Evolutionary conservation across 139 green algal species (phyloP), one percentile per base, ranked within the genome.

Genomic region (Coelastrella sp.): DNA sequence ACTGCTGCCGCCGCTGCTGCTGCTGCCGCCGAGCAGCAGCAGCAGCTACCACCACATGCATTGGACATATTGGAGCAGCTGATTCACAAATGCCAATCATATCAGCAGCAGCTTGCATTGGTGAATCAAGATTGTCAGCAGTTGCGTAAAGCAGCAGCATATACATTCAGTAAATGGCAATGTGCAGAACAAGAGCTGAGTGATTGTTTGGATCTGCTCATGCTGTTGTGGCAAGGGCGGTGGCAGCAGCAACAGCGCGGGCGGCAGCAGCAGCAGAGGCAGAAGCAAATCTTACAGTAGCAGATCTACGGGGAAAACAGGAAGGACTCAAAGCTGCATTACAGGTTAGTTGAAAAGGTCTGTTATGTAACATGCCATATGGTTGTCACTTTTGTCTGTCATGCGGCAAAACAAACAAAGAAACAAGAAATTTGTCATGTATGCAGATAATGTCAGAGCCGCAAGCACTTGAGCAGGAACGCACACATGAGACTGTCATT

Each of bases 221-320:
- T 43, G 72, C 72, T 32, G 45, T 79, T 23, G 72, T 79, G 30
- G 72, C 72, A 2, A 37, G 72, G 23, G 72, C 72, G 27, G 72
- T 79, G 41, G 72, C 72, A 64, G 45, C 72, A 66, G 72, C 72
- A 64, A 43, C 63, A 43, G 72, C 72, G 13, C 72, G 72, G 5
- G 72, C 72, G 40, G 72, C 45, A 45, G 72, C 72, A 63, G 72
- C 72, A 62, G 72, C 63, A 32, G 72, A 41, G 2, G 57, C 72
- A 45, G 72, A 41, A 25, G 38, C 43, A 35, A 43, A 25, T 34
- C 35, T 37, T 41, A 30, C 32, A 23, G 43, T 23, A 37, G 72
- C 72, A 62, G 72, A n/a, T n/a, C n/a, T 43, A 30, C 40, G 45
- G 5, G 34, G 11, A 4, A n/a, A 25, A 79, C 41, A 63, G 5